A percentile compares a stretch with the other conserved stretches of the same genome.
Conservation (phyloP, 805 yeast species). For the Geotrichum ghanense region DNA sequence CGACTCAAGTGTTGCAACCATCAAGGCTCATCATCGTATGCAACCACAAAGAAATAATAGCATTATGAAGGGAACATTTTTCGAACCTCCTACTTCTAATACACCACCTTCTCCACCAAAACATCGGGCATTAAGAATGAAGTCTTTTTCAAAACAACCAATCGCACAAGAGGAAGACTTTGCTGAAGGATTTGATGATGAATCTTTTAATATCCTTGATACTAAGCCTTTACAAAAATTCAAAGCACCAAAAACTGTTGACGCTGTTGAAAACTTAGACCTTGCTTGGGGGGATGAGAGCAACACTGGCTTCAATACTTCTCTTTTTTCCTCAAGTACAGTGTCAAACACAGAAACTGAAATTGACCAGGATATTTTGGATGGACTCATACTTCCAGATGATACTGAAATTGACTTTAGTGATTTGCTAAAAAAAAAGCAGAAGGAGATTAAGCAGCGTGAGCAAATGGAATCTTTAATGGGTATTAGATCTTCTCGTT, state of each 20-base stretch:
- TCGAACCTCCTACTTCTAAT: background rate
- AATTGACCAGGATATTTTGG: slow-evolving; percentile 8
- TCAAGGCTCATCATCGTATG: background rate
- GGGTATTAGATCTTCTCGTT: slow-evolving; percentile 6
- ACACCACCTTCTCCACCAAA: background rate
- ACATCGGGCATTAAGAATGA: background rate
- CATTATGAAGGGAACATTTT: background rate
- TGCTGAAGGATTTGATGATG: slow-evolving; percentile 12
- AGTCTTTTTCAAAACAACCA: background rate
- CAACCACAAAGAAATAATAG: background rate
- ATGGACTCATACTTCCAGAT: slow-evolving; percentile 10
- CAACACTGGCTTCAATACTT: slow-evolving; percentile 6
- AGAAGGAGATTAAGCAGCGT: slow-evolving; percentile 7
- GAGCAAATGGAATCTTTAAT: slow-evolving; percentile 12
- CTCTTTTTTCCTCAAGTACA: slow-evolving; percentile 2
- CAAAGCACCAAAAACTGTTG: background rate
- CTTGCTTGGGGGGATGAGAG: slow-evolving; percentile 10
- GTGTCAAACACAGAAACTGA: background rate
- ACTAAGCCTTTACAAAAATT: background rate
- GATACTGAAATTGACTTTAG: slow-evolving; percentile 5
- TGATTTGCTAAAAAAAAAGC: slow-evolving; percentile 5
- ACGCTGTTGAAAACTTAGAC: slow-evolving; percentile 6
- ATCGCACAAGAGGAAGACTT: slow-evolving; percentile 7
- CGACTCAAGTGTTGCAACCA: background rate
- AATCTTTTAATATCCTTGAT: background rate